Evolutionary conservation across 2,329 filamentous ascomycete species (phyloP), one percentile per base, ranked within the genome.

Genomic region (Dryadomyces quercus-mongolicae): DNA sequence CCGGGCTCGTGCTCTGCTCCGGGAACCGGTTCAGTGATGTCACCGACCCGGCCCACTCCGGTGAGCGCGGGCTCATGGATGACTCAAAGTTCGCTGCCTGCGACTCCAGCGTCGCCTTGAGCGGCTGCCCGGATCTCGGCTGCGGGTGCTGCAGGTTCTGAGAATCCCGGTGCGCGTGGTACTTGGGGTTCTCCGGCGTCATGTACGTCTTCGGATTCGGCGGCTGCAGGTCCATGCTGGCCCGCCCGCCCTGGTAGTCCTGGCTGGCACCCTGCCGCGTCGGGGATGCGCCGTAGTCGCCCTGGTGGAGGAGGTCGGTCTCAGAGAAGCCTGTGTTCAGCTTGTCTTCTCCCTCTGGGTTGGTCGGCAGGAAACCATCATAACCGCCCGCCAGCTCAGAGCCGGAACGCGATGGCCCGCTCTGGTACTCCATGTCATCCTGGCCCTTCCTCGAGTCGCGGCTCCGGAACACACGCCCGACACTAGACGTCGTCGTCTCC

Each of bases 401-500:
- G 1, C 81, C 86, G 10, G 89, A 93, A 42, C 85, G 82, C 36
- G 90, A 95, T n/a, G 73, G 73, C 3, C 56, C 56, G 34, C 57
- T 58, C 56, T 62, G 60, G 54, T 57, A 65, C 15, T 60, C 57
- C 36, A 59, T 56, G 68, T 40, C 68, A 76, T 70, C 82, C 67
- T 68, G 83, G 70, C 73, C 84, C 67, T 74, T 82, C 70, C 73
- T 83, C 70, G 74, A 74, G 46, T 78, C 75, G 62, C 77, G 80
- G 64, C 80, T 81, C 44, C 85, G 81, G 66, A 91, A 86, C 44
- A 85, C 86, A 61, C 86, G 85, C 47, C 88, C 84, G 46, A 90
- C 82, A 57, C 89, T 95, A 0, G 90, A 95, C 4, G 91, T 81
- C 0, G 93, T 98, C 2, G 92, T 97, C 71, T 94, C 93, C 0